Percentiles rank a stretch among this genome's conserved stretches.
These are phyloP conservation scores for Wickerhamiella azymoides DNA, from an alignment of 805 yeast species.

Conservation along the genomic window DNA sequence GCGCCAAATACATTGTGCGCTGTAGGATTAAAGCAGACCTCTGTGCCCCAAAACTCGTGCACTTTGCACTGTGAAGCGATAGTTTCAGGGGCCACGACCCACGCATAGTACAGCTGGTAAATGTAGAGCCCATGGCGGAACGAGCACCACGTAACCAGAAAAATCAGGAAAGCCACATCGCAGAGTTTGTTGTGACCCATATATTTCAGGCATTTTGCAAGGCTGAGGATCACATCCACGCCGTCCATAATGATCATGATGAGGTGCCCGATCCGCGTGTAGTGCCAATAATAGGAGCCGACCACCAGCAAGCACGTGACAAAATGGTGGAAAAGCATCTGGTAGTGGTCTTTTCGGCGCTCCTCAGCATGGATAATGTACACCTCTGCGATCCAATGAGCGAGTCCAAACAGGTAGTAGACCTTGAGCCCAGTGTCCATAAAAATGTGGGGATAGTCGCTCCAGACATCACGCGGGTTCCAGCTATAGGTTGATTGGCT, in stretches of 20 bases:
- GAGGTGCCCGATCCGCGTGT: slow-evolving; percentile 64
- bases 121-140: slow-evolving; percentile 64
- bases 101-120: slow-evolving; percentile 48
- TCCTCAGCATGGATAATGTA: slow-evolving; percentile 65
- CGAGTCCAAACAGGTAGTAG: slow-evolving; percentile 61
- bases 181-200: slow-evolving; percentile 46
- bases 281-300: slow-evolving; percentile 63
- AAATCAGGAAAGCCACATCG: slow-evolving; percentile 54
- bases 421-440: slow-evolving; percentile 41
- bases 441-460: slow-evolving; percentile 61
- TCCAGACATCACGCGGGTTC: slow-evolving; percentile 44
- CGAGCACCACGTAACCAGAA: slow-evolving; percentile 54
- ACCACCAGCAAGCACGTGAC: slow-evolving; percentile 53
- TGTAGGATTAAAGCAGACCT: slow-evolving; percentile 24
- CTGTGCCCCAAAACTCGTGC: slow-evolving; percentile 17
- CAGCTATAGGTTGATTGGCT: slow-evolving; percentile 42
- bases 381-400: slow-evolving; percentile 70
- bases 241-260: slow-evolving; percentile 71
- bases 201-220: slow-evolving; percentile 68
- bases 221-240: slow-evolving; percentile 56
- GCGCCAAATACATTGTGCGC: slow-evolving; percentile 33
- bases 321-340: slow-evolving; percentile 82
- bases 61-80: slow-evolving; percentile 18
- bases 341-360: slow-evolving; percentile 65
- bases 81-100: slow-evolving; percentile 31